These are phyloP conservation scores for Mycosphaerella sp. DNA, from an alignment of 2,329 filamentous ascomycete genomes.

Conservation along the genomic window DNA sequence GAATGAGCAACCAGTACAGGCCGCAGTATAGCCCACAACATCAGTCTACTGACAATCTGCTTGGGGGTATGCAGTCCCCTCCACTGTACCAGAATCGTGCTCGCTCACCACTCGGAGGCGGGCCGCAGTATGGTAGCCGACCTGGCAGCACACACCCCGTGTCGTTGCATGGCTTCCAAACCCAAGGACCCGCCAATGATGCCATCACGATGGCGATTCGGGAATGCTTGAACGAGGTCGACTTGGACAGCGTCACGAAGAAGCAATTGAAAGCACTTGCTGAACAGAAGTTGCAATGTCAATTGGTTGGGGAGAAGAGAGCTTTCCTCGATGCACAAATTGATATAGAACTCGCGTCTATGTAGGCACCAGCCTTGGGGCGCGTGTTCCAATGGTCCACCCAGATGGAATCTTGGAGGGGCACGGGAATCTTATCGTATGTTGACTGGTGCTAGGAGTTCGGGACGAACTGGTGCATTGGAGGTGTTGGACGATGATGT, in stretches of 20 bases:
- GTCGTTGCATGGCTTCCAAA: conserved; percentile 52
- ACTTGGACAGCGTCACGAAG: conserved; percentile 96
- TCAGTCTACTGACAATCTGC: conserved; percentile 31
- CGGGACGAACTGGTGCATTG: background rate
- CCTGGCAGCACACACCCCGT: conserved; percentile 25
- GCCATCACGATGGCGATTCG: conserved; percentile 81
- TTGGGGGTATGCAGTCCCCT: conserved; percentile 31
- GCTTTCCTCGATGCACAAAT: conserved; percentile 90
- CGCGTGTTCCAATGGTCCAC: background rate
- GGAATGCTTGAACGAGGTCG: conserved; percentile 74
- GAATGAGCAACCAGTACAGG: conserved; percentile 43
- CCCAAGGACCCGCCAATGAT: conserved; percentile 65
- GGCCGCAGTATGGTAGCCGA: conserved; percentile 25
- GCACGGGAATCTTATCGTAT: background rate
- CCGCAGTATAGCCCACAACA: conserved; percentile 38
- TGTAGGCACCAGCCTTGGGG: conserved; percentile 1
- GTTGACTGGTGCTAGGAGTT: background rate
- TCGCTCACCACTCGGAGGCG: conserved; percentile 19
- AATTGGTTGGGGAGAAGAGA: conserved; percentile 76
- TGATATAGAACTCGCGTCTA: conserved; percentile 71
- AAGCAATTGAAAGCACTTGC: conserved; percentile 83
- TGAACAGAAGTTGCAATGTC: conserved; percentile 87
- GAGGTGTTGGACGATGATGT: no score
- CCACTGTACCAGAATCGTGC: conserved; percentile 24
- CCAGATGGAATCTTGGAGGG: background rate